Conservation (phyloP, 2,329 filamentous ascomycete species). For the Neophaeococcomyces aloes region DNA sequence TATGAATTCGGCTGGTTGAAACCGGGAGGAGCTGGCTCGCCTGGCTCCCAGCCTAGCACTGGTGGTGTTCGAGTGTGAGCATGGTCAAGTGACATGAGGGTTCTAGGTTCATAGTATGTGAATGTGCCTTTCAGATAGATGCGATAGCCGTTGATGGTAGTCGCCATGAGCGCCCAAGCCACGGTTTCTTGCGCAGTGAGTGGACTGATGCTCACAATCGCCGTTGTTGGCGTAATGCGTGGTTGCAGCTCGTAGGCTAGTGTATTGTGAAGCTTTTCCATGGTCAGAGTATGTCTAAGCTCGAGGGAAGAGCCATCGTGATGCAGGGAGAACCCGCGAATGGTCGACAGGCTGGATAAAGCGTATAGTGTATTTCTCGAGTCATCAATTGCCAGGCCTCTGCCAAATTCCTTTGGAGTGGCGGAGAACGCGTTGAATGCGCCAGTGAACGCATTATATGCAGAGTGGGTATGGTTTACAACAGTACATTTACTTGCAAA, state of each 20-base stretch:
- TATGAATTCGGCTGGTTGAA: slow-evolving; percentile 40
- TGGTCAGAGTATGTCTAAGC: neutral
- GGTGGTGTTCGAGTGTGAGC: slow-evolving; percentile 94
- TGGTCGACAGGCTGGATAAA: slow-evolving; percentile 75
- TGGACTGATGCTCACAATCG: slow-evolving; percentile 50
- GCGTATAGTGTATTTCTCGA: slow-evolving; percentile 82
- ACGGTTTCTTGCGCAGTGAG: slow-evolving; percentile 69
- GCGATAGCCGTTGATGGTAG: slow-evolving; percentile 80
- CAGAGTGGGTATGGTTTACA: slow-evolving; percentile 68
- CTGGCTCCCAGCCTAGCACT: slow-evolving; percentile 22
- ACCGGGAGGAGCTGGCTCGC: slow-evolving; percentile 31
- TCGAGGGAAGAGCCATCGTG: slow-evolving; percentile 30
- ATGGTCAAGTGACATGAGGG: slow-evolving; percentile 94
- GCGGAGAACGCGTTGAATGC: slow-evolving; percentile 14
- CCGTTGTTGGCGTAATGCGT: neutral
- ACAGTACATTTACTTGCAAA: slow-evolving; percentile 81
- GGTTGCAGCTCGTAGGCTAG: slow-evolving; percentile 1
- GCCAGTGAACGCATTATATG: slow-evolving; percentile 54
- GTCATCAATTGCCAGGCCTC: slow-evolving; percentile 79
- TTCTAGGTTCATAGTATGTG: slow-evolving; percentile 50
- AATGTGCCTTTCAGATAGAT: slow-evolving; percentile 81
- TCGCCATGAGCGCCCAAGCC: slow-evolving; percentile 63
- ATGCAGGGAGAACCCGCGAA: slow-evolving; percentile 84
- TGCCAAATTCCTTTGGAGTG: slow-evolving; percentile 41
- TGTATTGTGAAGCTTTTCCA: neutral